phyloP scores from a whole-genome alignment of 2,329 filamentous ascomycete species.

The Ascochyta pisi region DNA sequence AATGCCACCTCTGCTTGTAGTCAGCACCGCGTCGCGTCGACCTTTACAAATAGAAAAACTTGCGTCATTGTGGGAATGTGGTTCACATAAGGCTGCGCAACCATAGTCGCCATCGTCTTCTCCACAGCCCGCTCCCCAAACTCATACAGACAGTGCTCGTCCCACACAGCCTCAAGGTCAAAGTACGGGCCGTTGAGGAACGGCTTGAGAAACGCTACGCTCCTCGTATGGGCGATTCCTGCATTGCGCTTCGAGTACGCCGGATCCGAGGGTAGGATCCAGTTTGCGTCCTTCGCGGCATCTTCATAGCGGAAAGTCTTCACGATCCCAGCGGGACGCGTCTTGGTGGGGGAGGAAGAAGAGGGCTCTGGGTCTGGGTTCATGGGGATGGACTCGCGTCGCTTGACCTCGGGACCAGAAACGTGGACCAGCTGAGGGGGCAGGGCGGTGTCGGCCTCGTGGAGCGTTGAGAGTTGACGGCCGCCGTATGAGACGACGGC shows the following conservation, averaged over 20 bases:
- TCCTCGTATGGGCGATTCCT: conserved; percentile 70
- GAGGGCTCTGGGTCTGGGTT: conserved; percentile 19
- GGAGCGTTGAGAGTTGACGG: conserved; percentile 36
- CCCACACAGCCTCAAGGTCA: conserved; percentile 79
- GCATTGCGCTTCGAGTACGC: conserved; percentile 59
- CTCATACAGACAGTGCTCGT: conserved; percentile 76
- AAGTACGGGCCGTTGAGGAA: conserved; percentile 70
- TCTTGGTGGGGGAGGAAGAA: conserved; percentile 11
- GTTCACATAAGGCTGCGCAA: conserved; percentile 79
- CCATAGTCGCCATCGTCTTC: conserved; percentile 83
- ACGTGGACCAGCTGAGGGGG: conserved; percentile 43
- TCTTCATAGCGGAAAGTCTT: conserved; percentile 38
- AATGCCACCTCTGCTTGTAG: conserved; percentile 64
- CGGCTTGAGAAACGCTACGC: conserved; percentile 69
- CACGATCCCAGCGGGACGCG: conserved; percentile 19
- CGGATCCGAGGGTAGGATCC: conserved; percentile 38
- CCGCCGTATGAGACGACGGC: conserved; percentile 44
- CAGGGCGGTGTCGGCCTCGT: conserved; percentile 18
- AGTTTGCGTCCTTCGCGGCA: conserved; percentile 31
- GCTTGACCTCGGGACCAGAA: conserved; percentile 27
- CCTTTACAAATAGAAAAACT: not conserved
- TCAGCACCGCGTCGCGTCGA: not conserved
- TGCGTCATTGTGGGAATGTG: conserved; percentile 70
- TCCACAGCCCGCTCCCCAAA: conserved; percentile 73
- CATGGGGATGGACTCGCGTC: conserved; percentile 34